Base-by-base conservation (phyloP, 805 yeast genomes). In the Suhomyces pyralidae region DNA sequence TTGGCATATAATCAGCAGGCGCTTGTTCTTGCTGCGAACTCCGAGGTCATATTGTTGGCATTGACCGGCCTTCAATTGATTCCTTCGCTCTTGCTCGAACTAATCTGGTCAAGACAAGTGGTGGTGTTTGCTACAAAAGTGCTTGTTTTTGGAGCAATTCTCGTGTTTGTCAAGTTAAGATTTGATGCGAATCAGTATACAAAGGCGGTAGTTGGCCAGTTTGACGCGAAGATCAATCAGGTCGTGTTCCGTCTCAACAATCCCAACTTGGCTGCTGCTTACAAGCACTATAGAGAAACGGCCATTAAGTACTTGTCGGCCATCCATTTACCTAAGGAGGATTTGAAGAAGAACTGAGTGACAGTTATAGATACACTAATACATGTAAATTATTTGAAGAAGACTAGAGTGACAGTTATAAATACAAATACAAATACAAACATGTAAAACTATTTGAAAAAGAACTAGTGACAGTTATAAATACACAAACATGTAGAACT, bases 131-230 rank as follows among this genome's bases (percentile, higher is more conserved):
- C 71, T 1, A 64, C 74, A 46, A 70, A 70, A 7, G 28, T 80
- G 1, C 15, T 72, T 1, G 71, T 82, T 0, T 62, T 68, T 26
- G 64, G 54, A 1, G 45, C 62, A 4, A 58, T 71, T 9, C 59
- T 67, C 28, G 70, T 63, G 6, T 74, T 74, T 45, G 56, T 70
- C 51, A 73, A 71, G 53, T 64, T 73, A 51, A 65, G 78, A 53
- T 71, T 57, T 57, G 70, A 68, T 51, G 56, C 61, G 9, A 72
- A 66, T 52, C 63, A 60, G 54, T 70, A 65, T 56, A 66, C 76
- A 17, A 65, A 64, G 52, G 54, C 69, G 7, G 66, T 84, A 7
- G 66, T 84, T 45, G 68, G 69, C 12, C 78, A 77, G 49, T 77
- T 78, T 58, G 81, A 83, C 53, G 59, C 65, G 51, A 71, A 67